Percentiles rank a stretch among this genome's conserved stretches.
phyloP scores from a whole-genome alignment of 208 protist species.

The Naegleria lovaniensis region DNA sequence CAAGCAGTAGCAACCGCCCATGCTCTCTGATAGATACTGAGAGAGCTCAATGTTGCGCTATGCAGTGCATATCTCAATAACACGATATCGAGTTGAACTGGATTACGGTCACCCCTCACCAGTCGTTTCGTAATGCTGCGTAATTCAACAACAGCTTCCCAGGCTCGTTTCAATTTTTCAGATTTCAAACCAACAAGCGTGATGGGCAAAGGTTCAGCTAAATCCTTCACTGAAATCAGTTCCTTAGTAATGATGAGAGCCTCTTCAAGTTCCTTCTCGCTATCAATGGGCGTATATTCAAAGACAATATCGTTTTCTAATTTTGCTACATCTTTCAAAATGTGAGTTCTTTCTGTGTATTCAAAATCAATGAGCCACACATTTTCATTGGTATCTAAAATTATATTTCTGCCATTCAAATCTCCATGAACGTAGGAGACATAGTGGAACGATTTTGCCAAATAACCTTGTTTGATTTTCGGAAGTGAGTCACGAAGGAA shows the following conservation, averaged over 20 bases:
- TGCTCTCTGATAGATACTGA: not conserved
- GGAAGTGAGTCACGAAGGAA: not conserved
- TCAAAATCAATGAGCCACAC: conserved; percentile 25
- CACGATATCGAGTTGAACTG: not conserved
- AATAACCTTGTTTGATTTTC: not conserved
- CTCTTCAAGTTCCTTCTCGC: not conserved
- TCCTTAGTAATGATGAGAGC: not conserved
- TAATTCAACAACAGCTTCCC: not conserved
- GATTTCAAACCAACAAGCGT: not conserved
- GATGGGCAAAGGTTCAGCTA: not conserved
- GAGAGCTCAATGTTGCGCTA: not conserved
- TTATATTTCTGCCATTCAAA: conserved; percentile 15
- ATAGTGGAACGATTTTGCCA: not conserved
- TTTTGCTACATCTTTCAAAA: conserved; percentile 12
- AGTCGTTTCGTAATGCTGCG: not conserved
- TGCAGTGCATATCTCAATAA: not conserved
- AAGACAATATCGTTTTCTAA: conserved; percentile 14
- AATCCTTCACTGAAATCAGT: not conserved
- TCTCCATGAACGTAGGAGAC: not conserved
- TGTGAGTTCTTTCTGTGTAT: not conserved
- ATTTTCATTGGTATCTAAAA: not conserved
- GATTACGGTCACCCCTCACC: not conserved
- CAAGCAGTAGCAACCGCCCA: not conserved
- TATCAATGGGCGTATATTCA: not conserved
- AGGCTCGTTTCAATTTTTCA: not conserved